Percentiles rank a stretch among this genome's conserved stretches.
Evolutionary conservation across 768 basidiomycete species (phyloP).

Genomic region (Termitomyces sp.): DNA sequence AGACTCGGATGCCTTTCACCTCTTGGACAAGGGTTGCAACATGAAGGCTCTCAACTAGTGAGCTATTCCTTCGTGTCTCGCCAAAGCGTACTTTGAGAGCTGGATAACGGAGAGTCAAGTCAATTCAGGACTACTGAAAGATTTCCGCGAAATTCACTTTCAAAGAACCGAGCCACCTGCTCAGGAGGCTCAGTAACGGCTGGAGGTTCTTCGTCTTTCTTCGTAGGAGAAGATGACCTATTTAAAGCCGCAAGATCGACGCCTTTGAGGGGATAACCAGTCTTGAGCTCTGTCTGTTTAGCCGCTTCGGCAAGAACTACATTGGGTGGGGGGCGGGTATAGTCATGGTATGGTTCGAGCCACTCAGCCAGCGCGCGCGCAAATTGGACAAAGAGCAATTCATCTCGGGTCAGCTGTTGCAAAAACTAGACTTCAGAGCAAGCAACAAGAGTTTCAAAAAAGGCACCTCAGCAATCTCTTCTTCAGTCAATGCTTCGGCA

Average conservation of each 20-base stretch:
- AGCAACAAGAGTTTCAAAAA: not conserved
- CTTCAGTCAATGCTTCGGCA: conserved; percentile 31
- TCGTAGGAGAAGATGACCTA: conserved; percentile 38
- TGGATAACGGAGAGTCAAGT: conserved; percentile 17
- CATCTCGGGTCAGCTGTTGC: conserved; percentile 60
- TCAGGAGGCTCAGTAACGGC: conserved; percentile 57
- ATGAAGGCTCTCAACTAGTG: conserved; percentile 60
- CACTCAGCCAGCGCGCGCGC: conserved; percentile 60
- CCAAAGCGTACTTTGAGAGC: conserved; percentile 53
- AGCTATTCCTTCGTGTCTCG: conserved; percentile 30
- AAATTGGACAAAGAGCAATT: conserved; percentile 52
- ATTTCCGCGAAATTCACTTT: conserved; percentile 32
- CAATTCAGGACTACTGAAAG: not conserved
- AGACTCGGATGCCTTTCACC: conserved; percentile 26
- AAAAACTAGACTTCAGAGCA: not conserved
- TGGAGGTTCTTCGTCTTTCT: conserved; percentile 71
- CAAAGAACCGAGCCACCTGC: conserved; percentile 52
- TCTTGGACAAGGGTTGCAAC: conserved; percentile 72
- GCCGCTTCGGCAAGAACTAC: conserved; percentile 71
- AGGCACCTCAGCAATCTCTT: conserved; percentile 50
- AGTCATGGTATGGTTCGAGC: conserved; percentile 72
- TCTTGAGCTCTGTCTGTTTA: conserved; percentile 65
- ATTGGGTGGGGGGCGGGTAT: conserved; percentile 63
- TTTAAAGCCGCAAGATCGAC: conserved; percentile 43
- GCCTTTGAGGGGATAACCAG: conserved; percentile 61